phyloP scores from a whole-genome alignment of 169 alveolate genomes.

The Plasmodium knowlesi region DNA sequence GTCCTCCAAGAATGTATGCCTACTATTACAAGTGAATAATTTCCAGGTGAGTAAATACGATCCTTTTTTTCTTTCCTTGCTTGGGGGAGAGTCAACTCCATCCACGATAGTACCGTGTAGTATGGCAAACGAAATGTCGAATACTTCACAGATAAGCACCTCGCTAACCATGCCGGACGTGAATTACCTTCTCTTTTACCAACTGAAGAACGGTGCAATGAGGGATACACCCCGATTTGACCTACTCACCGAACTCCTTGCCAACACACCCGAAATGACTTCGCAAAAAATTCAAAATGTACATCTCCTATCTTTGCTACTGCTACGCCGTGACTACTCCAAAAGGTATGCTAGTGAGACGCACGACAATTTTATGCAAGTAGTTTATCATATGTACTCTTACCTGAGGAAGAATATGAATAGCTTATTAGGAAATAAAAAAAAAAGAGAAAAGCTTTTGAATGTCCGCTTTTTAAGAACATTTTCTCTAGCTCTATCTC shows the following conservation, averaged over 20 bases:
- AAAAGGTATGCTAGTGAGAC: background rate
- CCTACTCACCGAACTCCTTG: background rate
- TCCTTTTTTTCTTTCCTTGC: constrained; percentile 20
- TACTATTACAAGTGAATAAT: constrained; percentile 37
- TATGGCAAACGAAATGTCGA: background rate
- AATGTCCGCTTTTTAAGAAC: constrained; percentile 29
- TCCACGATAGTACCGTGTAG: background rate
- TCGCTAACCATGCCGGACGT: constrained; percentile 9
- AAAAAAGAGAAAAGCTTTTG: background rate
- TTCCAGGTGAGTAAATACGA: constrained; percentile 49
- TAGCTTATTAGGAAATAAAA: background rate
- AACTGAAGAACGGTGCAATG: constrained; percentile 29
- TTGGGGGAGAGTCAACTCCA: background rate
- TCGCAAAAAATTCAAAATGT: constrained; percentile 33
- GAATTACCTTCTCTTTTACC: constrained; percentile 57
- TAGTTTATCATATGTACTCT: constrained; percentile 41
- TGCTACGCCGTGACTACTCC: constrained; percentile 56
- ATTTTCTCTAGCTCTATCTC: constrained; percentile 39
- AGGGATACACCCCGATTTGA: background rate
- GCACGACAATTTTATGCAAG: constrained; percentile 49
- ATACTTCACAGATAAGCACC: background rate
- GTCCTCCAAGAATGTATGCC: constrained; percentile 44
- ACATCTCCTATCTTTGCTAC: constrained; percentile 15
- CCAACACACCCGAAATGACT: background rate
- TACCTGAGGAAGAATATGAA: background rate